Percentiles rank a stretch among this genome's conserved stretches.
Evolutionary conservation across 805 yeast species (phyloP).

Genomic region (Ogataea minuta): DNA sequence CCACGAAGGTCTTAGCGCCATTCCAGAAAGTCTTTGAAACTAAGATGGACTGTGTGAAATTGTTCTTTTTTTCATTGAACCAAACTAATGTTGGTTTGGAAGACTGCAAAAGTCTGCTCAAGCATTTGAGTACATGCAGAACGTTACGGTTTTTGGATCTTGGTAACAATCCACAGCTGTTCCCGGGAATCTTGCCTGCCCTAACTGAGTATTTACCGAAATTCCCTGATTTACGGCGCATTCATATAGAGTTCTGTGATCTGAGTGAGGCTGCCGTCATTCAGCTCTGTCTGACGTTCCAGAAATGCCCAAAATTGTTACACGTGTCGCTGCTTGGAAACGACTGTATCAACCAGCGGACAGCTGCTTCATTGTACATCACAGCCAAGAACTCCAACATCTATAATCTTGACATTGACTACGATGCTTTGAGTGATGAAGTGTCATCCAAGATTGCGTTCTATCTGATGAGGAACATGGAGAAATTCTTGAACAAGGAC

Average conservation of each 20-base stretch:
- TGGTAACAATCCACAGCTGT: slow-evolving; percentile 50
- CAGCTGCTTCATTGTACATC: slow-evolving; percentile 49
- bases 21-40: slow-evolving; percentile 41
- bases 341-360: slow-evolving; percentile 40
- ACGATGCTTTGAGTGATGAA: slow-evolving; percentile 50
- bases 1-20: slow-evolving; percentile 45
- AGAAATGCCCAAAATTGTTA: slow-evolving; percentile 44
- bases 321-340: slow-evolving; percentile 58
- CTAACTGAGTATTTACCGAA: slow-evolving; percentile 45
- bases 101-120: slow-evolving; percentile 40
- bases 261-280: slow-evolving; percentile 45
- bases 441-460: slow-evolving; percentile 53
- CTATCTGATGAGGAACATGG: slow-evolving; percentile 57
- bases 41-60: slow-evolving; percentile 28
- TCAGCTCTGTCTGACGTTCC: slow-evolving; percentile 48
- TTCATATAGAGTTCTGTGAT: slow-evolving; percentile 55
- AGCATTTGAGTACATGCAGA: slow-evolving; percentile 37
- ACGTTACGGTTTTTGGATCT: slow-evolving; percentile 51
- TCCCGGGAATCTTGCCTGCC: slow-evolving; percentile 48
- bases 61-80: slow-evolving; percentile 52
- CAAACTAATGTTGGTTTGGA: slow-evolving; percentile 43
- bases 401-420: slow-evolving; percentile 52
- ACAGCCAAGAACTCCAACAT: slow-evolving; percentile 49
- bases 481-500: slow-evolving; percentile 39
- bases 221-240: slow-evolving; percentile 44